A percentile compares a stretch with the other conserved stretches of the same genome.
Conservation (phyloP, 805 yeast species). For the Ogataea trehalophila region DNA sequence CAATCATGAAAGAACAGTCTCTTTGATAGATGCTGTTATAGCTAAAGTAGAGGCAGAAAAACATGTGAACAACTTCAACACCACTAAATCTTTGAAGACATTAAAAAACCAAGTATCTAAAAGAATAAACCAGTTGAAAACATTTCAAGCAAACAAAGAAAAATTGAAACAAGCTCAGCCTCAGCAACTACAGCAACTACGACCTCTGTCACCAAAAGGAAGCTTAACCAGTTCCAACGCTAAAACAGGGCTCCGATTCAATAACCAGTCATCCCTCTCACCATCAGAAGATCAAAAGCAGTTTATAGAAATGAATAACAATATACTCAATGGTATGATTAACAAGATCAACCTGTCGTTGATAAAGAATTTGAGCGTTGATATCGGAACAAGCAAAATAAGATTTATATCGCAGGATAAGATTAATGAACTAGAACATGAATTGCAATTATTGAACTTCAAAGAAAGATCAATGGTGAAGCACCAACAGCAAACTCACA, state of each 20-base stretch:
- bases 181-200: conserved; percentile 5
- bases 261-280: too few species aligned
- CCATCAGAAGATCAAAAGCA: too few species aligned
- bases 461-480: conserved; percentile 20
- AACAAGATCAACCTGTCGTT: conserved; percentile 17
- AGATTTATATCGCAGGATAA: conserved; percentile 23
- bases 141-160: conserved; percentile 11
- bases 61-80: conserved; percentile 16
- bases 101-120: conserved; percentile 20
- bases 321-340: neutral
- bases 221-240: too few species aligned
- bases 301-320: too few species aligned
- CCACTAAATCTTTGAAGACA: conserved; percentile 17
- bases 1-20: conserved; percentile 35
- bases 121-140: conserved; percentile 20
- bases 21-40: conserved; percentile 24
- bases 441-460: conserved; percentile 27
- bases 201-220: too few species aligned
- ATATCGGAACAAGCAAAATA: conserved; percentile 18
- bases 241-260: too few species aligned
- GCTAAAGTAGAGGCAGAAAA: conserved; percentile 8
- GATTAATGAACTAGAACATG: conserved; percentile 27
- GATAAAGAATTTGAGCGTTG: conserved; percentile 23
- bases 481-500: neutral
- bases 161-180: conserved; percentile 4